A percentile compares a stretch with the other conserved stretches of the same genome.
phyloP scores from a whole-genome alignment of 192 early-diverging fungal genomes.

The Entrophospora sp. region DNA sequence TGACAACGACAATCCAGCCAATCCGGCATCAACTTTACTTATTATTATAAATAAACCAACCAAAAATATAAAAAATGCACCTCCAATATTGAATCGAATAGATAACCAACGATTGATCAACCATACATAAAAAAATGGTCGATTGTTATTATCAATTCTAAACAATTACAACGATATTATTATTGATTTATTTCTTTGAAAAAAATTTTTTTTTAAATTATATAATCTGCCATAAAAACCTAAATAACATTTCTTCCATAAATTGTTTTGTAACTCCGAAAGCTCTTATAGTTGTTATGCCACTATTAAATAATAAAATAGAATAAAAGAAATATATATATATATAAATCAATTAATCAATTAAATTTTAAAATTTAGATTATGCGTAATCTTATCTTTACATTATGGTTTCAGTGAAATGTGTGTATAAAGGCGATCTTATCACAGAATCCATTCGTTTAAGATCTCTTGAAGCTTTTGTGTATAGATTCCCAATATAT shows the following conservation, averaged over 20 bases:
- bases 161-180: no score
- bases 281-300: constrained; percentile 75
- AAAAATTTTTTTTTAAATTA: no score
- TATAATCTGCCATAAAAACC: no score
- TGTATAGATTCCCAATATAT: constrained; percentile 62
- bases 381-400: no score
- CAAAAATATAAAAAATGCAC: constrained; percentile 61
- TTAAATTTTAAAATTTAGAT: not conserved
- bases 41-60: constrained; percentile 46
- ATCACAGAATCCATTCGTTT: constrained; percentile 61
- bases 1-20: constrained; percentile 74
- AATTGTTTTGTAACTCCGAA: constrained; percentile 66
- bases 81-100: constrained; percentile 62
- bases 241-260: constrained; percentile 45
- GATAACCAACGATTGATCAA: constrained; percentile 74
- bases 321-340: not conserved
- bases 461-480: constrained; percentile 73
- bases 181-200: no score
- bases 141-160: constrained; percentile 57
- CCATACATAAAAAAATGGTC: constrained; percentile 73
- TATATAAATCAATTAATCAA: not conserved
- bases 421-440: constrained; percentile 66
- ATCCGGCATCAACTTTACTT: constrained; percentile 53
- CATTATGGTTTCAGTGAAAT: constrained; percentile 58
- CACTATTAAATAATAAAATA: constrained; percentile 16